Conservation (phyloP, 768 basidiomycete genomes). For the Heimioporus sp. region DNA sequence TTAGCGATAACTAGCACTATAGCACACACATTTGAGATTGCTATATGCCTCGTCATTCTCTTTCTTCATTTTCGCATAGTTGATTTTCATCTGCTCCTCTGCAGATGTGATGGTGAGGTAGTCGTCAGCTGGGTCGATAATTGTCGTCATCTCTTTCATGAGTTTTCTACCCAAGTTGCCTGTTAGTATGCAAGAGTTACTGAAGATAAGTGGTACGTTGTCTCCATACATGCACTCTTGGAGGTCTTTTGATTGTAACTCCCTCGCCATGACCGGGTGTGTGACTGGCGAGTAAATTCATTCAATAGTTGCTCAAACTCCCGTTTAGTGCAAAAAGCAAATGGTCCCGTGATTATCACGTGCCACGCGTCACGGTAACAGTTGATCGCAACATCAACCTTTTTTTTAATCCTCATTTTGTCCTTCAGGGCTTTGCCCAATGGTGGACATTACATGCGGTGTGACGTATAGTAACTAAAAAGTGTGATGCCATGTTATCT, state of each 20-base stretch:
- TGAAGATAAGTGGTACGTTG: background rate
- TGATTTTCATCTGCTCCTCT: constrained; percentile 63
- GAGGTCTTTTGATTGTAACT: constrained; percentile 32
- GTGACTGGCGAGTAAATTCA: background rate
- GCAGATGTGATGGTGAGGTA: constrained; percentile 72
- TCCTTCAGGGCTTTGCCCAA: too few relatives aligned
- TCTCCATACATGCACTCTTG: constrained; percentile 34
- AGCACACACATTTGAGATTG: constrained; percentile 56
- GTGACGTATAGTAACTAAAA: too few relatives aligned
- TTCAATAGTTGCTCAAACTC: background rate
- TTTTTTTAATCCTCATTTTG: too few relatives aligned
- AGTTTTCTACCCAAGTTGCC: constrained; percentile 47
- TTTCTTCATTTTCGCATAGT: constrained; percentile 57
- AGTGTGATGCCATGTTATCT: too few relatives aligned
- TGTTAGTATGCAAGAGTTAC: background rate
- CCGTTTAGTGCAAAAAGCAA: background rate
- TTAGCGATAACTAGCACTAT: background rate
- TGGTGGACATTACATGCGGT: too few relatives aligned
- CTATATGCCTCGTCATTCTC: constrained; percentile 67
- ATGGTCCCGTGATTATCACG: constrained; percentile 19
- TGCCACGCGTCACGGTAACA: constrained; percentile 3
- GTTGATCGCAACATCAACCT: too few relatives aligned
- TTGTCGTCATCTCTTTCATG: constrained; percentile 64
- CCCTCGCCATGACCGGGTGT: constrained; percentile 21
- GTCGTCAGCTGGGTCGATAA: constrained; percentile 79